Percentiles rank a stretch among this genome's conserved stretches.
Conservation (phyloP, 2,329 filamentous ascomycete species). For the Cercospora janseana region DNA sequence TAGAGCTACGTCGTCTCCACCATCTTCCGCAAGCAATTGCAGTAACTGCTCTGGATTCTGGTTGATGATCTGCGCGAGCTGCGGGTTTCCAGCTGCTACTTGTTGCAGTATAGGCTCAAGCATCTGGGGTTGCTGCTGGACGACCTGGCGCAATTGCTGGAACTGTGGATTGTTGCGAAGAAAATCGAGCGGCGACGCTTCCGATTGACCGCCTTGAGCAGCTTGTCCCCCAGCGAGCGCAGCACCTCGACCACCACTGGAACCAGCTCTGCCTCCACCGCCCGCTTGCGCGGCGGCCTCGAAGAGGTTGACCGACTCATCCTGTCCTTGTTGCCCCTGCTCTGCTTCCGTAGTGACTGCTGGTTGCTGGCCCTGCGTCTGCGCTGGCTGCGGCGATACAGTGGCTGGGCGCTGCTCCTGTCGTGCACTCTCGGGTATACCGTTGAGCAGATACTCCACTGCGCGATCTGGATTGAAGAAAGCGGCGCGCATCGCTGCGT, state of each 20-base stretch:
- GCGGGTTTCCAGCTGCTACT: constrained; percentile 89
- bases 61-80: constrained; percentile 87
- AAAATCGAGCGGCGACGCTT: constrained; percentile 76
- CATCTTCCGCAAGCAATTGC: constrained; percentile 82
- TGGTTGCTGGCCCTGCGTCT: constrained; percentile 35
- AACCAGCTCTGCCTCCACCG: constrained; percentile 44
- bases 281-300: constrained; percentile 58
- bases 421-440: constrained; percentile 82
- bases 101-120: constrained; percentile 96
- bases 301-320: constrained; percentile 80
- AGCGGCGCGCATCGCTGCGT: constrained; percentile 90
- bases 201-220: constrained; percentile 48
- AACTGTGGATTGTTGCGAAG: constrained; percentile 94
- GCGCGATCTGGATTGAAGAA: constrained; percentile 97
- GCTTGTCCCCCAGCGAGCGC: constrained; percentile 40
- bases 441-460: constrained; percentile 90
- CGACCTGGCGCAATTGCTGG: constrained; percentile 93
- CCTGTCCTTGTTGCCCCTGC: constrained; percentile 74
- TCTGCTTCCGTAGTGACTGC: constrained; percentile 53
- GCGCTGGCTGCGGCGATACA: constrained; percentile 36
- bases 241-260: constrained; percentile 41
- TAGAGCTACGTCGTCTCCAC: constrained; percentile 74
- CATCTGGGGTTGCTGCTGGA: constrained; percentile 98
- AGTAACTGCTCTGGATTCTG: constrained; percentile 92
- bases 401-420: constrained; percentile 62